These are phyloP conservation scores for Neurospora sp. DNA, from an alignment of 2,329 filamentous ascomycete species.

Conservation along the genomic window DNA sequence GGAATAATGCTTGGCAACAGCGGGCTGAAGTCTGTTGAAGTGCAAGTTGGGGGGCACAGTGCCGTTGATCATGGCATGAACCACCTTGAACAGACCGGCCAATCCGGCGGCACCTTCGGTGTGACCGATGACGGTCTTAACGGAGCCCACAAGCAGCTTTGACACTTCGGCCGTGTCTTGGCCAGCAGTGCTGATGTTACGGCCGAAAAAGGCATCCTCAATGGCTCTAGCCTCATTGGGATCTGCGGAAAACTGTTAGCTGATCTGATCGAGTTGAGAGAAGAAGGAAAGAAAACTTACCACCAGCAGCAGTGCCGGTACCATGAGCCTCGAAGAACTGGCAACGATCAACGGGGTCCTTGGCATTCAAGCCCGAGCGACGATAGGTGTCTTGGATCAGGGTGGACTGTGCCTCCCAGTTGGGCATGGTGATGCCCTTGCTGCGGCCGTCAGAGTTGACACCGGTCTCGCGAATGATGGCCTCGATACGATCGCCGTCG, in stretches of 20 bases:
- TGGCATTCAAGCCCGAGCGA: conserved; percentile 30
- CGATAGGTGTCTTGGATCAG: conserved; percentile 36
- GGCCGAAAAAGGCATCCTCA: conserved; percentile 29
- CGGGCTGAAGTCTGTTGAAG: conserved; percentile 30
- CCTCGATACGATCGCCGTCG: conserved; percentile 37
- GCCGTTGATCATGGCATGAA: conserved; percentile 30
- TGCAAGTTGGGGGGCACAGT: conserved; percentile 34
- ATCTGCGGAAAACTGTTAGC: conserved; percentile 17
- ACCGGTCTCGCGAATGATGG: conserved; percentile 37
- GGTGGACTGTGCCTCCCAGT: conserved; percentile 30
- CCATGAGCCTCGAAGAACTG: conserved; percentile 41
- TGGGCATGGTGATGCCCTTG: conserved; percentile 47
- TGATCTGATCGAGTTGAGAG: not conserved
- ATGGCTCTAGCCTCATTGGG: conserved; percentile 35
- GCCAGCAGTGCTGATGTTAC: not conserved
- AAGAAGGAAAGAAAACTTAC: not conserved
- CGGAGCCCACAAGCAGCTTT: conserved; percentile 30
- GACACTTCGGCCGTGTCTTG: not conserved
- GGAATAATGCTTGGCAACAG: conserved; percentile 26
- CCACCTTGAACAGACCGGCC: conserved; percentile 36
- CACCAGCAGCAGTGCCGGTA: conserved; percentile 24
- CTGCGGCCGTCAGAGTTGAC: conserved; percentile 42
- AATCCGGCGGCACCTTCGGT: conserved; percentile 40
- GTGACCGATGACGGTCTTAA: conserved; percentile 39
- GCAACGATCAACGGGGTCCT: conserved; percentile 24